phyloP scores from a whole-genome alignment of 2,329 filamentous ascomycete genomes.

The Diplodia intermedia region DNA sequence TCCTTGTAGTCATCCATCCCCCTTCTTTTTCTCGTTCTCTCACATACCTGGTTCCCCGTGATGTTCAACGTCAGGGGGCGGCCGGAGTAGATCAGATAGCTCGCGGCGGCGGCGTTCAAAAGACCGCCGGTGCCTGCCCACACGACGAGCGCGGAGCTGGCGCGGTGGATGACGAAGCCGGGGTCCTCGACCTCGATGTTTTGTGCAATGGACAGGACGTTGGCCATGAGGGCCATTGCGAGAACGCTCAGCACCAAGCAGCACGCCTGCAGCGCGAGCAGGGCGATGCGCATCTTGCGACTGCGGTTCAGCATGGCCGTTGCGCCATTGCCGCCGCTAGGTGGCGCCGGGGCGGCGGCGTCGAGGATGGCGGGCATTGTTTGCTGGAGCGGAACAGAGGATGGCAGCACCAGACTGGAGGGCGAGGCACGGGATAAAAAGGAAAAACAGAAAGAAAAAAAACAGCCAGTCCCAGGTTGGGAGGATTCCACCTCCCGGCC shows the following conservation, averaged over 20 bases:
- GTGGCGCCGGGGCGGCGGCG: background rate
- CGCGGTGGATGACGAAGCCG: slow-evolving; percentile 13
- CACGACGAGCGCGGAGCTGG: slow-evolving; percentile 14
- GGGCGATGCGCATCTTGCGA: background rate
- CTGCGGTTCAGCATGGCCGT: background rate
- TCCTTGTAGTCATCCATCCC: background rate
- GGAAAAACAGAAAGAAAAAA: background rate
- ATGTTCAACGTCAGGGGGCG: background rate
- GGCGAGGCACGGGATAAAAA: background rate
- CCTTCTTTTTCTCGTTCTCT: background rate
- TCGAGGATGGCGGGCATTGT: slow-evolving; percentile 19
- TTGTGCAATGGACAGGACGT: slow-evolving; percentile 6
- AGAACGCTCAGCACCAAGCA: background rate
- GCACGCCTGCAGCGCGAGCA: background rate
- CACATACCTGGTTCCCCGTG: slow-evolving; percentile 13
- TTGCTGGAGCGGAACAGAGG: background rate
- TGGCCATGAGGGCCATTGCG: slow-evolving; percentile 11
- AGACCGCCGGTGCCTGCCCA: slow-evolving; percentile 6
- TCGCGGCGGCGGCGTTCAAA: background rate
- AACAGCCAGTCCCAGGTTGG: background rate
- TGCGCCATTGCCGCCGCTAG: background rate
- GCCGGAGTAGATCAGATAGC: background rate
- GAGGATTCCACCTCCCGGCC: background rate
- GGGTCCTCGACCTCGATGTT: slow-evolving; percentile 15
- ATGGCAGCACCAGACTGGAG: background rate